Base-by-base conservation (phyloP, 768 basidiomycete species). In the Lepiota brunneoincarnata region DNA sequence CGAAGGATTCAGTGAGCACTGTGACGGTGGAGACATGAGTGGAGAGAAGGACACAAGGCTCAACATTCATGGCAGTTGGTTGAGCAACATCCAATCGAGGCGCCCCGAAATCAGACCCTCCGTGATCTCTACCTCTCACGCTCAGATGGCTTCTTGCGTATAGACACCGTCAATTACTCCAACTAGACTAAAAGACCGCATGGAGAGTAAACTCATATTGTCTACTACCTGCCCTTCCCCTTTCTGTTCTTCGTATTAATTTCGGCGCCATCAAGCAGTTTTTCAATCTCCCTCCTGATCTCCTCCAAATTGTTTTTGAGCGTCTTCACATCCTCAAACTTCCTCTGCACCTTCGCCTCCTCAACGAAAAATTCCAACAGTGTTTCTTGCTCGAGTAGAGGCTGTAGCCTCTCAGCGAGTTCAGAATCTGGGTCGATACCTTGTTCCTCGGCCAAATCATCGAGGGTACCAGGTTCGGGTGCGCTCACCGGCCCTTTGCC, bases 291-390 rank as follows among this genome's bases (percentile, higher is more conserved):
- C 11, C 64, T 75, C 59, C 87, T 77, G 52, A 99, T 91, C 72
- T 98, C 96, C 42, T 73, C 76, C 47, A 98, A 68, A 67, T 88
- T 95, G 28, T 72, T 67, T 65, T 90, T 86, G 57, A 99, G 73
- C 3, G 88, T 89, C 68, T 89, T 89, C 12, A 89, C 89, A 64
- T 99, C 97, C 69, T 98, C 96, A 59, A 98, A 98, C 71, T 98
- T 98, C 39, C 96, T 78, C 60, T 88, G 87, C 2, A 84, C 80
- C 68, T 86, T 88, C 5, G 96, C 96, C 67, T 98, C 93, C 60
- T 89, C 86, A 6, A 98, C 83, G 63, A 94, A 98, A 1, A 84
- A 79, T 69, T 95, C 91, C 17, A 99, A 78, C 43, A 98, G 77
- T 2, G 89, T 87, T 69, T 99, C 96, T 68, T 98, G 96, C 69